A percentile compares a stretch with the other conserved stretches of the same genome.
Evolutionary conservation across 1,139 yeast species (phyloP).

Genomic region (Diutina scorzettiae): DNA sequence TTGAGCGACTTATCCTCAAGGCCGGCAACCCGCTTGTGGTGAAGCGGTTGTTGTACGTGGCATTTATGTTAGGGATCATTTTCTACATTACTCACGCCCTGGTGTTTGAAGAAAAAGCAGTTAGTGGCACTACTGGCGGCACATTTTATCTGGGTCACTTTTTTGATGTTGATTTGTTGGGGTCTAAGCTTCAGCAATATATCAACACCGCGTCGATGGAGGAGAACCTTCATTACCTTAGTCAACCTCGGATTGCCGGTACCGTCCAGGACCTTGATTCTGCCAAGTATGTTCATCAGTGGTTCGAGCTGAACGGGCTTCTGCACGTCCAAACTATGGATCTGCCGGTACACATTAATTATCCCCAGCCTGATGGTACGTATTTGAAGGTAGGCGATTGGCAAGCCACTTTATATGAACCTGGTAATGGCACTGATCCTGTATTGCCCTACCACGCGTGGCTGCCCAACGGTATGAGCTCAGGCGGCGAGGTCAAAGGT

Average conservation of each 20-base stretch:
- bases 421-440: constrained; percentile 19
- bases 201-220: constrained; percentile 51
- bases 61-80: constrained; percentile 45
- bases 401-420: constrained; percentile 27
- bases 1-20: constrained; percentile 48
- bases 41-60: constrained; percentile 61
- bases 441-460: constrained; percentile 35
- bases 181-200: constrained; percentile 33
- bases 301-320: constrained; percentile 47
- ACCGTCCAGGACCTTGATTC: constrained; percentile 72
- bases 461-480: constrained; percentile 50
- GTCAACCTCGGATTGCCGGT: constrained; percentile 80
- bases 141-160: constrained; percentile 46
- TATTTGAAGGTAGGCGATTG: constrained; percentile 24
- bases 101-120: constrained; percentile 27
- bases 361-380: constrained; percentile 23
- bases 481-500: constrained; percentile 40
- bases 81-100: constrained; percentile 48
- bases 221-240: constrained; percentile 61
- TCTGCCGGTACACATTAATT: constrained; percentile 47
- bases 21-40: constrained; percentile 82
- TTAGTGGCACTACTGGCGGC: constrained; percentile 30
- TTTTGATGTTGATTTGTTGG: constrained; percentile 43
- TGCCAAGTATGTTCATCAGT: constrained; percentile 49
- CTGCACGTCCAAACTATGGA: constrained; percentile 37